Conservation (phyloP, 2,329 filamentous ascomycete species). For the Gliomastix tumulicola region DNA sequence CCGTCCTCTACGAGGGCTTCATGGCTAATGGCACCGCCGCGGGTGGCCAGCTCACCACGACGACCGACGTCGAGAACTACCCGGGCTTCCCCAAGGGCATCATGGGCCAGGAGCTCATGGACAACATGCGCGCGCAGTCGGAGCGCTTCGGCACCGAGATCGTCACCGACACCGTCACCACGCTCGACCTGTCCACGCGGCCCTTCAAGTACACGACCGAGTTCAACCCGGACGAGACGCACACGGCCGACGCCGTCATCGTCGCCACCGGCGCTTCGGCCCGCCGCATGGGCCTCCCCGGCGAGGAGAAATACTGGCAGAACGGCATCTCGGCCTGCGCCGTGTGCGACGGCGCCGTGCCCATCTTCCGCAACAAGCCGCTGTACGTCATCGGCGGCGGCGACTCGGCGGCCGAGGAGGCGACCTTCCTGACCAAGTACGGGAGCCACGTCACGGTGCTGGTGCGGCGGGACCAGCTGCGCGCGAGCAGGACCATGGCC, state of each 20-base stretch:
- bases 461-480: conserved; percentile 78
- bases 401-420: conserved; percentile 95
- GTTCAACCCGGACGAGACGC: conserved; percentile 72
- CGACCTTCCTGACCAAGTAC: conserved; percentile 96
- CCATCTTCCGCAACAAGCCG: conserved; percentile 95
- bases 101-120: conserved; percentile 85
- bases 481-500: conserved; percentile 89
- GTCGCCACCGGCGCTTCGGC: conserved; percentile 94
- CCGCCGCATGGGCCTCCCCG: conserved; percentile 70
- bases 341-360: conserved; percentile 93
- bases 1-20: conserved; percentile 96
- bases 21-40: conserved; percentile 94
- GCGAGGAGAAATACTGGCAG: conserved; percentile 96
- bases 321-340: conserved; percentile 94
- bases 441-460: conserved; percentile 91
- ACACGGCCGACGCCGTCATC: conserved; percentile 89
- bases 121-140: conserved; percentile 88
- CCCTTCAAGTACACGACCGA: conserved; percentile 95
- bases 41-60: conserved; percentile 94
- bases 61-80: conserved; percentile 97
- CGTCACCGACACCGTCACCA: conserved; percentile 85
- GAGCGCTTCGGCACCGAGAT: conserved; percentile 89
- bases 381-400: conserved; percentile 94
- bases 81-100: conserved; percentile 90
- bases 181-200: conserved; percentile 73